Evolutionary conservation across 2,329 filamentous ascomycete genomes (phyloP), one percentile per base, ranked within the genome.

Genomic region (Exophiala bonariae): DNA sequence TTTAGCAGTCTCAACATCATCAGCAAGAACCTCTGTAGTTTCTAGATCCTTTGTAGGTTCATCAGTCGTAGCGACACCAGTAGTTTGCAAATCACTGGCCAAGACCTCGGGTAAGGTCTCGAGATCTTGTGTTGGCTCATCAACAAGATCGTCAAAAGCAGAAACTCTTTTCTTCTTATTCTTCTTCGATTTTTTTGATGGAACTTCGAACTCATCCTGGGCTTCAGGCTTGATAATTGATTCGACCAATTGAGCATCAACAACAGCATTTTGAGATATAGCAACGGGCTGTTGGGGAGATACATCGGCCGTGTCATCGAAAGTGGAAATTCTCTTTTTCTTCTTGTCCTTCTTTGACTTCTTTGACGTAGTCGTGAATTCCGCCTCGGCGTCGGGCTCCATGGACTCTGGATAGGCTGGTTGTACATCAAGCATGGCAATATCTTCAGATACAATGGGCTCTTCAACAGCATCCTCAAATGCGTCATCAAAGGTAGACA

Each of bases 271-370:
- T 26, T n/a, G n/a, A n/a, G n/a, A n/a, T n/a, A n/a, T n/a, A n/a
- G n/a, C n/a, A n/a, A n/a, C n/a, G n/a, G n/a, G n/a, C n/a, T n/a
- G n/a, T n/a, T n/a, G n/a, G n/a, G n/a, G n/a, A n/a, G n/a, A n/a
- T n/a, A n/a, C n/a, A n/a, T n/a, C n/a, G n/a, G n/a, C n/a, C n/a
- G n/a, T n/a, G n/a, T 34, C 32, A 18, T 34, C 32, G 6, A 14
- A 5, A n/a, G 13, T 18, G 6, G 32, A 34, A 35, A 35, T 44
- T 48, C 49, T 63, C 8, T 61, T 61, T 52, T 66, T 66, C 43
- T 65, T 68, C 52, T 66, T 68, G 33, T 69, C 60, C 47, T 67
- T 52, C 35, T 55, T 55, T 7, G 44, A 45, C 47, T 61, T 61
- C 49, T 46, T 50, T 16, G 64, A 60, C 50, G 67, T 69, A 47